Evolutionary conservation across 306 rosid species (phyloP), one percentile per base, ranked within the genome.

Genomic region (Abrus pulchellus): DNA sequence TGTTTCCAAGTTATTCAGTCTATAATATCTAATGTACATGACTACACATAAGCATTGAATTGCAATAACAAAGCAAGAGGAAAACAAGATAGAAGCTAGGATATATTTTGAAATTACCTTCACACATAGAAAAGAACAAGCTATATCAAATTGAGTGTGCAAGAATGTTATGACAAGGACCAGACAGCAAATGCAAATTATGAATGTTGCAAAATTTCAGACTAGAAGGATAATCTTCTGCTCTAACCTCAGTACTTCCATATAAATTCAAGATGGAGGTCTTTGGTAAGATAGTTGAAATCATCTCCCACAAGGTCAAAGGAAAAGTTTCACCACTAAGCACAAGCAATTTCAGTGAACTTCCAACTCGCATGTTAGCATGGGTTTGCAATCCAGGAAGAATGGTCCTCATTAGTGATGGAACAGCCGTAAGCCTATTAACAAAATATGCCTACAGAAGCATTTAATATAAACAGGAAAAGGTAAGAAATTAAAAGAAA

Each of bases 231-330:
- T 47, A 52, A 9, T 36, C 41, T 57, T 47, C 11, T 65, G 36
- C 33, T 71, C 92, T 76, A 40, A 92, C 97, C 98, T 94, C 97
- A 1, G 98, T 91, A 84, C 97, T 91, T 74, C 98, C 98, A 55
- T 92, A 94, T 79, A 94, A 75, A 82, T 94, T 94, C 87, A 94
- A 87, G 86, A 94, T 86, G 63, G 89, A 59, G 74, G 97, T 92
- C 77, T 87, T 87, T 20, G 97, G 97, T 71, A 92, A 89, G 67
- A 82, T 49, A 85, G 88, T 78, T 76, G 87, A 80, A 41, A 94
- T 89, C 55, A 55, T 80, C 78, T 86, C 75, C 97, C 97, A 94
- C 69, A 94, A 81, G 60, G 85, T 47, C 56, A 92, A 72, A 47
- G 97, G 86, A 57, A 94, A 82, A 81, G 68, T 76, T 90, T 94